A percentile compares a stretch with the other conserved stretches of the same genome.
These are phyloP conservation scores for Zymoseptoria passerinii DNA, from an alignment of 2,329 filamentous ascomycete genomes.

Conservation along the genomic window DNA sequence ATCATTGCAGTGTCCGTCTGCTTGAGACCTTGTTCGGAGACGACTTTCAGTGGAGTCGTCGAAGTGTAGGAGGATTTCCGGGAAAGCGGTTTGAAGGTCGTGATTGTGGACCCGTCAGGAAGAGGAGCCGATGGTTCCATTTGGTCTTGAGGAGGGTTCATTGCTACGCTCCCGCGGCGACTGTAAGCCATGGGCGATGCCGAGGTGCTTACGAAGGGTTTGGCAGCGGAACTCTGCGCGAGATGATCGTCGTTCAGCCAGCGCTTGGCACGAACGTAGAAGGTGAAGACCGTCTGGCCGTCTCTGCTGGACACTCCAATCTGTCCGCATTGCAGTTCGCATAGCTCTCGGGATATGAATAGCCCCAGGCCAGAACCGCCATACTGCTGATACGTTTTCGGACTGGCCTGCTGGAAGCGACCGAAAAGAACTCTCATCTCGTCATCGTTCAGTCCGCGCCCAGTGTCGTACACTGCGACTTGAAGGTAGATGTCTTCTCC, in stretches of 20 bases:
- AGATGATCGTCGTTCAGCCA: conserved; percentile 8
- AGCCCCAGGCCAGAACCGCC: conserved; percentile 39
- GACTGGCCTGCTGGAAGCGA: conserved; percentile 32
- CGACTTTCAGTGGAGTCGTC: background rate
- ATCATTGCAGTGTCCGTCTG: background rate
- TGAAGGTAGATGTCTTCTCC: conserved; percentile 34
- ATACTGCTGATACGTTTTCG: conserved; percentile 32
- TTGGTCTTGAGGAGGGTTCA: conserved; percentile 7
- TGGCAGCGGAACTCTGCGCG: background rate
- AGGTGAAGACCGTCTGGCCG: conserved; percentile 38
- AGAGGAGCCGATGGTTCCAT: background rate
- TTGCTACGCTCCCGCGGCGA: conserved; percentile 16
- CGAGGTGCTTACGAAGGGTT: conserved; percentile 18
- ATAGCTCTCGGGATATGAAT: conserved; percentile 40
- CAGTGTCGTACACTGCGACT: conserved; percentile 38
- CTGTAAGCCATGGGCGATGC: conserved; percentile 20
- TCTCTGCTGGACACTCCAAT: conserved; percentile 37
- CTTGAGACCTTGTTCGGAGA: background rate
- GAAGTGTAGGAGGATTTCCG: conserved; percentile 2
- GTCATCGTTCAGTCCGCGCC: conserved; percentile 33
- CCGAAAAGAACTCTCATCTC: conserved; percentile 37
- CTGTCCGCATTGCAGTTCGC: conserved; percentile 37
- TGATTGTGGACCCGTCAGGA: conserved; percentile 3
- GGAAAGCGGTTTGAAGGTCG: conserved; percentile 9
- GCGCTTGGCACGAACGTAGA: conserved; percentile 34